These are phyloP conservation scores for Globisporangium recalcitrans DNA, from an alignment of 352 stramenopile species.

Conservation along the genomic window DNA sequence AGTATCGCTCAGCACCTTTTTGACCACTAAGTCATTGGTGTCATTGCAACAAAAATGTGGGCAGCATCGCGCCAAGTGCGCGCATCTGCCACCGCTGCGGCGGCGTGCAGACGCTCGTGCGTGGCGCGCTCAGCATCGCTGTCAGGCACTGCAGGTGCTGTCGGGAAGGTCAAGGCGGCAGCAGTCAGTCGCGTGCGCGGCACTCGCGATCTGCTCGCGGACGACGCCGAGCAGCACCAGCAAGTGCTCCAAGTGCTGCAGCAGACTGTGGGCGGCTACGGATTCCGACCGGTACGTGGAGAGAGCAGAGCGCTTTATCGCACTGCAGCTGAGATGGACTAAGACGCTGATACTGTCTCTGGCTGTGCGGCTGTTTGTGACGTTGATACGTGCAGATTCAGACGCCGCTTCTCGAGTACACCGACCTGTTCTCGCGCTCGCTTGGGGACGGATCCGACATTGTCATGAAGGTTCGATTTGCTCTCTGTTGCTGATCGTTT, in stretches of 20 bases:
- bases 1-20: too few species aligned
- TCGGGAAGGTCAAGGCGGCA: conserved; percentile 21
- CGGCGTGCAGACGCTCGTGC: background rate
- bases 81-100: background rate
- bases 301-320: background rate
- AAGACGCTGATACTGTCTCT: background rate
- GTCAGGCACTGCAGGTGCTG: background rate
- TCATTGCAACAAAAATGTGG: conserved; percentile 6
- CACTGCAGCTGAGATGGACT: background rate
- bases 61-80: background rate
- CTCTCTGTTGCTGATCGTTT: background rate
- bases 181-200: conserved; percentile 58
- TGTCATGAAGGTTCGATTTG: conserved; percentile 67
- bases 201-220: conserved; percentile 62
- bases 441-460: conserved; percentile 84
- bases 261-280: conserved; percentile 56
- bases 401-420: conserved; percentile 84
- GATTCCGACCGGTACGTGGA: conserved; percentile 57
- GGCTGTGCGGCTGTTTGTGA: background rate
- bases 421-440: conserved; percentile 75
- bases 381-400: conserved; percentile 44
- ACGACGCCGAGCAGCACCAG: conserved; percentile 60
- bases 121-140: background rate
- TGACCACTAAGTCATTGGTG: background rate
- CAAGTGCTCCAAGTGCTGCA: conserved; percentile 57